Percentiles rank a stretch among this genome's conserved stretches.
Conservation (phyloP, 2,329 filamentous ascomycete genomes). For the Aspergillus intermedius region DNA sequence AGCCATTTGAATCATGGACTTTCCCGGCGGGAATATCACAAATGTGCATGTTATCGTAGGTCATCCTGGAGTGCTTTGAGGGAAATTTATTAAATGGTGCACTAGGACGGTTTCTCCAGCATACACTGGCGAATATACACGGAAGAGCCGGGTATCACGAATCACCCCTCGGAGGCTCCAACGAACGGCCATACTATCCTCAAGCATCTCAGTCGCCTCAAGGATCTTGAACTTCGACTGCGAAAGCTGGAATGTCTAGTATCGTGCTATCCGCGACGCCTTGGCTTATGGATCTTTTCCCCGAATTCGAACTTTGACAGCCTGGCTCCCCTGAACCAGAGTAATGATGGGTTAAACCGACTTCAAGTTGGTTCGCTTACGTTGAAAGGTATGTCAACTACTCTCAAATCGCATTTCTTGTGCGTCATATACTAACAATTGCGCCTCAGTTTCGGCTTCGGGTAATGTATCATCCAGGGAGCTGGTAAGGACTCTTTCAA, state of each 20-base stretch:
- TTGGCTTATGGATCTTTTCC: conserved; percentile 38
- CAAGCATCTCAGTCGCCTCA: conserved; percentile 34
- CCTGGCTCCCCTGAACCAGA: conserved; percentile 19
- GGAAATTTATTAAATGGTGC: not conserved
- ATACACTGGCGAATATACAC: conserved; percentile 40
- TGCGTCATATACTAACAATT: conserved; percentile 1
- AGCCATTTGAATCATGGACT: conserved; percentile 34
- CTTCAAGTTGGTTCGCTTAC: conserved; percentile 26
- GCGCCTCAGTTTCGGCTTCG: conserved; percentile 25
- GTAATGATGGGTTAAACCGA: conserved; percentile 20
- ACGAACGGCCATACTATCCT: conserved; percentile 33
- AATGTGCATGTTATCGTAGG: conserved; percentile 39
- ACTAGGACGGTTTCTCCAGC: conserved; percentile 37
- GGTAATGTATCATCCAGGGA: conserved; percentile 30
- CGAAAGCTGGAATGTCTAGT: conserved; percentile 33
- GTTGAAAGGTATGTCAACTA: conserved; percentile 25
- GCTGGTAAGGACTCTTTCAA: conserved; percentile 29
- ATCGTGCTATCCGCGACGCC: conserved; percentile 30
- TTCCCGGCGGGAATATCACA: conserved; percentile 36
- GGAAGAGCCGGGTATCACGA: conserved; percentile 27
- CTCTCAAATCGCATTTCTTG: not conserved
- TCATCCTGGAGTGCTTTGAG: not conserved
- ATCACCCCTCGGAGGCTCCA: conserved; percentile 24
- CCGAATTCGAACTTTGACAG: conserved; percentile 32
- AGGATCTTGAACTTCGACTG: conserved; percentile 32